Percentiles rank a stretch among this genome's conserved stretches.
These are phyloP conservation scores for Rhypophila decipiens DNA, from an alignment of 495 filamentous ascomycete species.

Conservation along the genomic window DNA sequence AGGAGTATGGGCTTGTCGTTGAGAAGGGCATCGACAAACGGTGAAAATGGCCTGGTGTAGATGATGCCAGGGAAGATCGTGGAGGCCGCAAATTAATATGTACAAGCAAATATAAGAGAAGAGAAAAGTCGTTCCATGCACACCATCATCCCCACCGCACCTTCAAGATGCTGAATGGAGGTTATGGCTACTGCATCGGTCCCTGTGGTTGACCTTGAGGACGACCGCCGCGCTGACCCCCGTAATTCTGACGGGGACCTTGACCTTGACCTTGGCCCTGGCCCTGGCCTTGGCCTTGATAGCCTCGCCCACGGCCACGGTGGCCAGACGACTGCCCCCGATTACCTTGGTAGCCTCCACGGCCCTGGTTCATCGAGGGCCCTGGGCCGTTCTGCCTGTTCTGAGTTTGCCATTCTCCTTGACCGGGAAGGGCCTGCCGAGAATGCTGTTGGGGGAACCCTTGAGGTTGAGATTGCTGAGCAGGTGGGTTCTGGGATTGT, in stretches of 20 bases:
- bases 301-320: slow-evolving; percentile 17
- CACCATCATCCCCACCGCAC: slow-evolving; percentile 3
- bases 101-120: slow-evolving; percentile 24
- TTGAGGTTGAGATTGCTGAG: slow-evolving; percentile 22
- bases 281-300: slow-evolving; percentile 22
- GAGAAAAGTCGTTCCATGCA: slow-evolving; percentile 12
- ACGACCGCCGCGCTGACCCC: slow-evolving; percentile 35
- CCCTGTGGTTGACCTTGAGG: slow-evolving; percentile 24
- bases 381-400: slow-evolving; percentile 19
- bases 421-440: slow-evolving; percentile 5
- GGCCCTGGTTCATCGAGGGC: slow-evolving; percentile 14
- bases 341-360: slow-evolving; percentile 31
- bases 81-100: slow-evolving; percentile 18
- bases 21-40: not conserved
- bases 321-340: slow-evolving; percentile 28
- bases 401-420: slow-evolving; percentile 21
- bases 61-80: slow-evolving; percentile 1
- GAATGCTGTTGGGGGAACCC: slow-evolving; percentile 10
- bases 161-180: not conserved
- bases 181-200: slow-evolving; percentile 21
- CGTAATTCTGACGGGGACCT: slow-evolving; percentile 33
- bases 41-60: not conserved
- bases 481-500: slow-evolving; percentile 18
- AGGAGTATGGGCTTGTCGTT: not conserved
- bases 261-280: slow-evolving; percentile 23